Conservation (phyloP, 2,329 filamentous ascomycete genomes). For the Dactylonectria macrodidyma region DNA sequence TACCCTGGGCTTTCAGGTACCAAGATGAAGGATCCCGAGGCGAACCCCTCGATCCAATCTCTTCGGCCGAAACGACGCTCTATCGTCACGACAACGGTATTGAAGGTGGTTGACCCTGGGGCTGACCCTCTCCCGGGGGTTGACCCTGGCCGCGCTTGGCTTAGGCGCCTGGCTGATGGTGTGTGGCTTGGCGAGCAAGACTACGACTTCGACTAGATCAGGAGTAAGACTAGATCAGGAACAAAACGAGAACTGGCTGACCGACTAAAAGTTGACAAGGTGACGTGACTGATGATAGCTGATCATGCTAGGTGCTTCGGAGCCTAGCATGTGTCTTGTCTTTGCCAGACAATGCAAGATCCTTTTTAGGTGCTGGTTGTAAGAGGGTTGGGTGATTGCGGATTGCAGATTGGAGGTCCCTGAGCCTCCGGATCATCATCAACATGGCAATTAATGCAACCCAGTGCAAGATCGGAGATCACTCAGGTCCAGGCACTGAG, state of each 20-base stretch:
- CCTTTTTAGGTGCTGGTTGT: not conserved
- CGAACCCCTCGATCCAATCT: slow-evolving; percentile 26
- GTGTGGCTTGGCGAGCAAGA: not conserved
- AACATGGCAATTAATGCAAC: slow-evolving; percentile 1
- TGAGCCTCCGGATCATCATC: not conserved
- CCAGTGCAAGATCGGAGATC: slow-evolving; percentile 39
- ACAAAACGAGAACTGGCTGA: too few species aligned
- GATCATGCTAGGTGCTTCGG: not conserved
- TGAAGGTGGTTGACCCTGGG: slow-evolving; percentile 3
- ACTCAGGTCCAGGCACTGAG: slow-evolving; percentile 38
- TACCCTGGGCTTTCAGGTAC: not conserved
- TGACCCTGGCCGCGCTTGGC: slow-evolving; percentile 15
- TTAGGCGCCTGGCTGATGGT: not conserved
- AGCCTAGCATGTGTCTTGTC: not conserved
- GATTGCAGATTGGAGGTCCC: not conserved
- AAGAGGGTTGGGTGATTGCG: not conserved
- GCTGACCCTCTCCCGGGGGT: not conserved
- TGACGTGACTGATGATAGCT: not conserved
- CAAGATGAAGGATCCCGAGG: slow-evolving; percentile 15
- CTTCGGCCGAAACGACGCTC: slow-evolving; percentile 41
- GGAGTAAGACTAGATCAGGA: not conserved
- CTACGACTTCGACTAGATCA: not conserved
- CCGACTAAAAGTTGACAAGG: not conserved
- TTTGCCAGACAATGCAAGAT: not conserved
- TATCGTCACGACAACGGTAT: slow-evolving; percentile 48